Conservation (phyloP, 768 basidiomycete genomes). For the Amanita brunnescens region DNA sequence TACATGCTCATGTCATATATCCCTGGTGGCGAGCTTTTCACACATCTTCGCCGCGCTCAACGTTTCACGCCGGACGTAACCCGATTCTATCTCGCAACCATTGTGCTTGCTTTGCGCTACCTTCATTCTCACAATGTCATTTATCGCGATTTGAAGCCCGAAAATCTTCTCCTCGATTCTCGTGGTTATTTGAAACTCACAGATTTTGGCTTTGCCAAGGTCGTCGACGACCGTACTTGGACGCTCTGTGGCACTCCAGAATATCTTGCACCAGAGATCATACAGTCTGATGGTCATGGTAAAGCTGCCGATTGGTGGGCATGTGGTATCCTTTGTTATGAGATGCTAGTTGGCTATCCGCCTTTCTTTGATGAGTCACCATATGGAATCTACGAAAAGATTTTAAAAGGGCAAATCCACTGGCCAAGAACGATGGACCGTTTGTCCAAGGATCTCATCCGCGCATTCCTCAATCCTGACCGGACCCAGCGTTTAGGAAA, state of each 20-base stretch:
- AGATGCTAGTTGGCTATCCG: slow-evolving; percentile 98
- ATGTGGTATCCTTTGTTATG: slow-evolving; percentile 92
- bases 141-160: slow-evolving; percentile 97
- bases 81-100: slow-evolving; percentile 94
- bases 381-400: slow-evolving; percentile 97
- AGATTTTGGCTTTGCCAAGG: slow-evolving; percentile 97
- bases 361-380: slow-evolving; percentile 99
- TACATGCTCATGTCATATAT: slow-evolving; percentile 98
- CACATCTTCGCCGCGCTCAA: slow-evolving; percentile 88
- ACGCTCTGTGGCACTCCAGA: slow-evolving; percentile 95
- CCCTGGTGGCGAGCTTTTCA: slow-evolving; percentile 96
- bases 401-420: slow-evolving; percentile 76
- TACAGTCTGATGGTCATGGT: slow-evolving; percentile 94
- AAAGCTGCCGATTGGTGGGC: slow-evolving; percentile 99
- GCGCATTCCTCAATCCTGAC: slow-evolving; percentile 85
- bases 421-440: slow-evolving; percentile 91
- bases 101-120: slow-evolving; percentile 90
- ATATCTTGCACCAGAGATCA: slow-evolving; percentile 97
- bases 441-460: slow-evolving; percentile 82
- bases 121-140: slow-evolving; percentile 96
- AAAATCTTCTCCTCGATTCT: slow-evolving; percentile 93
- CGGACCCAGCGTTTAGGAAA: slow-evolving; percentile 89
- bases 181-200: slow-evolving; percentile 91
- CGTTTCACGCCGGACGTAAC: slow-evolving; percentile 96
- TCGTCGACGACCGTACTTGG: slow-evolving; percentile 96